Evolutionary conservation across 768 basidiomycete genomes (phyloP), one percentile per base, ranked within the genome.

Genomic region (Mycena kentingensis): DNA sequence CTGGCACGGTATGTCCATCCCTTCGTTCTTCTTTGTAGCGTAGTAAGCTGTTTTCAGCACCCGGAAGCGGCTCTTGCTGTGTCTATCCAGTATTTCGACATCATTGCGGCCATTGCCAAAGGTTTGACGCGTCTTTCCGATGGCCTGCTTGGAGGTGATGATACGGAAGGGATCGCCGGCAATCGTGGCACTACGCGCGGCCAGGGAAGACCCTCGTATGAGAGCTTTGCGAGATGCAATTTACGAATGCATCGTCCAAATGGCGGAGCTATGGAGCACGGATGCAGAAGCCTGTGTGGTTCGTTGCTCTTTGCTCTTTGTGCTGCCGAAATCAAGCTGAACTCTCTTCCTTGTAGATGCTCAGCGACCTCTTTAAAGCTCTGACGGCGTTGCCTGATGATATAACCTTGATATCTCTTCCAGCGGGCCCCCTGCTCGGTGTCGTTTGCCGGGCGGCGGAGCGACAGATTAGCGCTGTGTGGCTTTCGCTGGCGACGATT

Each of bases 321-420:
- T n/a, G n/a, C n/a, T n/a, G n/a, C n/a, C n/a, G n/a, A n/a, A n/a
- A n/a, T n/a, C n/a, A n/a, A n/a, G n/a, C n/a, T n/a, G n/a, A n/a
- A n/a, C n/a, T n/a, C n/a, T 24, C 29, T n/a, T 11, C 22, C 11
- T 25, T 27, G 12, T 45, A 93, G 91, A 83, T 84, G 5, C 69
- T 92, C 55, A 92, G 88, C 73, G 86, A 92, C 58, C 73, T 96
- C 29, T 79, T 94, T 73, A 91, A 89, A 55, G 87, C 90, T 0
- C 88, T 95, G 51, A 93, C 94, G 0, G 83, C 86, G 2, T 77
- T 95, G 26, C 88, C 90, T 0, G 74, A 79, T 3, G 90, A 93
- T 49, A 77, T 73, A 18, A 96, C 92, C 0, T 67, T 97, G 15
- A 74, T 97, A 8, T 88, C 92, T 0, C 77, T 97, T 0, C 84